Percentiles rank a stretch among this genome's conserved stretches.
These are phyloP conservation scores for Plasmodium berghei DNA, from an alignment of 169 alveolate genomes.

Conservation along the genomic window DNA sequence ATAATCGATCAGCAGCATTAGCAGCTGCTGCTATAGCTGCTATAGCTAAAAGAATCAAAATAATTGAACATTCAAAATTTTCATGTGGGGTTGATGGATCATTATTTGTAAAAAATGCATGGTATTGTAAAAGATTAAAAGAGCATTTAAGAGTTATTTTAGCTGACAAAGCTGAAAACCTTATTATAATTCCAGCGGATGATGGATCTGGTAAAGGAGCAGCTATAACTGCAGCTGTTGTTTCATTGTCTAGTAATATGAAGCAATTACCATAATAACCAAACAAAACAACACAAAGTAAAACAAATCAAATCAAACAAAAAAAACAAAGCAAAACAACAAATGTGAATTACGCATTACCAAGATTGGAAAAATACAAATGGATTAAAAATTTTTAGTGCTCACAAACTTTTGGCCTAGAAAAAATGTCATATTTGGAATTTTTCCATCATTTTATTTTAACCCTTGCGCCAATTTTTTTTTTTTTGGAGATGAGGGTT, in stretches of 20 bases:
- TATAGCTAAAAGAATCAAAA: slow-evolving; percentile 85
- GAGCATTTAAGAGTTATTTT: slow-evolving; percentile 80
- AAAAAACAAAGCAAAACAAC: no score
- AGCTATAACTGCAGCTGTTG: slow-evolving; percentile 91
- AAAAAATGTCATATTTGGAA: no score
- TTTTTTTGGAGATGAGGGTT: no score
- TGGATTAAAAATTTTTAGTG: no score
- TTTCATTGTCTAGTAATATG: slow-evolving; percentile 10
- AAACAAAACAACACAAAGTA: no score
- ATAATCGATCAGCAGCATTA: slow-evolving; percentile 89
- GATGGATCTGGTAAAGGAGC: slow-evolving; percentile 94
- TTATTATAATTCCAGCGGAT: slow-evolving; percentile 84
- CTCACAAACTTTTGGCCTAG: no score
- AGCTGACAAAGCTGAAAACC: slow-evolving; percentile 80
- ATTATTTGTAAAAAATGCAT: slow-evolving; percentile 86
- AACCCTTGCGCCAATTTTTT: no score
- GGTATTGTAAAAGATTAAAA: slow-evolving; percentile 85
- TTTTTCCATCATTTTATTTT: no score
- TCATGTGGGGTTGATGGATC: slow-evolving; percentile 91
- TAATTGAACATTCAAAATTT: slow-evolving; percentile 80
- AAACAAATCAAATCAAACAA: no score
- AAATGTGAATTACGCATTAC: no score
- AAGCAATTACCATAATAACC: background rate
- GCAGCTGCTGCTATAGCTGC: slow-evolving; percentile 89
- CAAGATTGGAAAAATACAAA: no score